phyloP scores from a whole-genome alignment of 2,329 filamentous ascomycete species.

The Xylariaceae sp. region DNA sequence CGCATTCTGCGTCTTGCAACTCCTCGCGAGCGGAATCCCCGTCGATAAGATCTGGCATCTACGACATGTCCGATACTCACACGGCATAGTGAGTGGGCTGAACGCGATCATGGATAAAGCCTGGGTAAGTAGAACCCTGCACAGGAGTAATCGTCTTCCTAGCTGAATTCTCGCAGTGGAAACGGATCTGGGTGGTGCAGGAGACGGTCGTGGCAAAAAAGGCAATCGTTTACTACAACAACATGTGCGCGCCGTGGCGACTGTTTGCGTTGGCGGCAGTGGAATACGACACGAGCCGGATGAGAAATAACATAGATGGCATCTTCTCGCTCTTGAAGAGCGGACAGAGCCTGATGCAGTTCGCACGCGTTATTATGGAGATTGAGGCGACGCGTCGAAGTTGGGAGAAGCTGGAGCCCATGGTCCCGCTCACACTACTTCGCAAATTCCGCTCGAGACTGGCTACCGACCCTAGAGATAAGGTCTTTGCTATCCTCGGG shows the following conservation, averaged over 20 bases:
- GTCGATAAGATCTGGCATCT: slow-evolving; percentile 30
- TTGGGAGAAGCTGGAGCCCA: slow-evolving; percentile 18
- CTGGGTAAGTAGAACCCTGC: slow-evolving; percentile 24
- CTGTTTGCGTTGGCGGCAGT: slow-evolving; percentile 29
- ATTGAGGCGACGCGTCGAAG: slow-evolving; percentile 27
- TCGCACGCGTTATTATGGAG: slow-evolving; percentile 26
- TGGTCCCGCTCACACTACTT: slow-evolving; percentile 27
- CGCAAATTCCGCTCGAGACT: slow-evolving; percentile 30
- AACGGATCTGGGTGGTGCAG: slow-evolving; percentile 33
- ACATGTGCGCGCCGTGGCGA: slow-evolving; percentile 27
- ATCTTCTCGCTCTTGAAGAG: slow-evolving; percentile 25
- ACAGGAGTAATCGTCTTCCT: not conserved
- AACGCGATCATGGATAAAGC: slow-evolving; percentile 25
- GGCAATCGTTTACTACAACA: slow-evolving; percentile 25
- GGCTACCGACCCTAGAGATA: slow-evolving; percentile 30
- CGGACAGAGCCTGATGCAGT: slow-evolving; percentile 14
- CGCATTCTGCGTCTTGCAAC: slow-evolving; percentile 27
- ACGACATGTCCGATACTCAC: slow-evolving; percentile 23
- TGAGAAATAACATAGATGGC: slow-evolving; percentile 16
- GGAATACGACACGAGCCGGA: slow-evolving; percentile 25
- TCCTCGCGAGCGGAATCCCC: slow-evolving; percentile 23
- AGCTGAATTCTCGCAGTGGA: slow-evolving; percentile 21
- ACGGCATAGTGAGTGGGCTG: slow-evolving; percentile 23
- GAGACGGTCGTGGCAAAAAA: slow-evolving; percentile 29
- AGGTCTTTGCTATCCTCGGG: slow-evolving; percentile 32